These are phyloP conservation scores for Penicillium sp. DNA, from an alignment of 2,329 filamentous ascomycete genomes.

Conservation along the genomic window DNA sequence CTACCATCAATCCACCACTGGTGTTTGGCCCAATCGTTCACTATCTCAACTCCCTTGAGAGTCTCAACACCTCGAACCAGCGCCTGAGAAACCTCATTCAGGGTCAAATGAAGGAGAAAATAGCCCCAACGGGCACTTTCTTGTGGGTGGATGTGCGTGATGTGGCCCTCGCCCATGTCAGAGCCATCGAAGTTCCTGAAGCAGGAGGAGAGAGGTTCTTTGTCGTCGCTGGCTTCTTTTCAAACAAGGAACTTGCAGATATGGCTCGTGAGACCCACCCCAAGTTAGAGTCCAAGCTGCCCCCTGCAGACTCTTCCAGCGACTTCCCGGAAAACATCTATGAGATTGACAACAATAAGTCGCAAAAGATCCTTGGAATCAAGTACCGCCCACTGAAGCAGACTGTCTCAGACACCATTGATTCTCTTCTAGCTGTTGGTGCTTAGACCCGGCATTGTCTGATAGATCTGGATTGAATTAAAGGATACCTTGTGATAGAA, in stretches of 20 bases:
- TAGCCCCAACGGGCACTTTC: conserved; percentile 57
- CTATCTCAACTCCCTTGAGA: conserved; percentile 60
- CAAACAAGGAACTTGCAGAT: conserved; percentile 43
- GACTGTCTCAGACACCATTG: conserved; percentile 37
- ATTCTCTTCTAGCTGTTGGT: conserved; percentile 33
- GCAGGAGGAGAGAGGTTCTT: conserved; percentile 48
- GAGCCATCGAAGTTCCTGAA: conserved; percentile 45
- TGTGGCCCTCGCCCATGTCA: conserved; percentile 47
- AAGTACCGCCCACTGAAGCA: conserved; percentile 40
- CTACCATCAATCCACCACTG: conserved; percentile 61
- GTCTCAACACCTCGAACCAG: conserved; percentile 70
- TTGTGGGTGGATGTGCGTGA: conserved; percentile 57
- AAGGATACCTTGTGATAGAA: not conserved
- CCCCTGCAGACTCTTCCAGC: conserved; percentile 31
- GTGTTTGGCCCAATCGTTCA: conserved; percentile 64
- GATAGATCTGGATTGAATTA: not conserved
- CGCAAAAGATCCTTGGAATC: conserved; percentile 41
- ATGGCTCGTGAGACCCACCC: conserved; percentile 43
- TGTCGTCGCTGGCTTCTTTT: conserved; percentile 39
- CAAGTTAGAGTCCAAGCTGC: conserved; percentile 40
- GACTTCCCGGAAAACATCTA: conserved; percentile 31
- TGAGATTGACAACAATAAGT: conserved; percentile 39
- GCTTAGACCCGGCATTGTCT: conserved; percentile 15
- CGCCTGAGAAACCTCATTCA: conserved; percentile 62
- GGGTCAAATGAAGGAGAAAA: conserved; percentile 57